phyloP scores from a whole-genome alignment of 1,284 basidiomycete genomes.

The Trametes versicolor region DNA sequence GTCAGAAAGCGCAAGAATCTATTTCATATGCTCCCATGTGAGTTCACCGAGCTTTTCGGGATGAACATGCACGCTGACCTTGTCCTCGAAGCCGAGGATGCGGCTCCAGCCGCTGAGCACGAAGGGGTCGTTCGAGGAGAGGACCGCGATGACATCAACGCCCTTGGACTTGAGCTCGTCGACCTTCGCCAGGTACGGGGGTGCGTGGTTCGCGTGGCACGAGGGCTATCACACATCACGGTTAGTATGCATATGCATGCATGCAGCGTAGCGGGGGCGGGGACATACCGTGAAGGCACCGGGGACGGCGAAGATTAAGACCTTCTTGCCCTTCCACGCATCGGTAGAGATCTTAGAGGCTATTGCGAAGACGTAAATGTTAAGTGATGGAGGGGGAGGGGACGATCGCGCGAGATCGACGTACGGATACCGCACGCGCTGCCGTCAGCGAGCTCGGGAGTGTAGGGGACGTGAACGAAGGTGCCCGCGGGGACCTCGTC shows the following conservation, averaged over 20 bases:
- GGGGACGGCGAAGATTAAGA: slow-evolving; percentile 80
- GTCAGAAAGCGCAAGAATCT: slow-evolving; percentile 68
- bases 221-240: slow-evolving; percentile 60
- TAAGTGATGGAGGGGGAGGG: background rate
- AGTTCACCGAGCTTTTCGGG: background rate
- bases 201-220: slow-evolving; percentile 78
- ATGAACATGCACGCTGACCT: slow-evolving; percentile 50
- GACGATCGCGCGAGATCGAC: slow-evolving; percentile 42
- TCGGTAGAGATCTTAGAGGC: slow-evolving; percentile 63
- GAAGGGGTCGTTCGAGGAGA: slow-evolving; percentile 79
- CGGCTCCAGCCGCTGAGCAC: slow-evolving; percentile 84
- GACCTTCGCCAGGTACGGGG: slow-evolving; percentile 70
- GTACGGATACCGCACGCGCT: slow-evolving; percentile 73
- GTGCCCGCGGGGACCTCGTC: slow-evolving; percentile 69
- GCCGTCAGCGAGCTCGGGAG: slow-evolving; percentile 69
- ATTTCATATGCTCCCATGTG: slow-evolving; percentile 42
- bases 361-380: slow-evolving; percentile 37
- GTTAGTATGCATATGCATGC: background rate
- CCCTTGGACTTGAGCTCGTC: slow-evolving; percentile 78
- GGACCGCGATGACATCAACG: slow-evolving; percentile 73
- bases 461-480: slow-evolving; percentile 74
- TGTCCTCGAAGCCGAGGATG: slow-evolving; percentile 73
- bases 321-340: slow-evolving; percentile 85
- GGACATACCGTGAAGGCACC: slow-evolving; percentile 79
- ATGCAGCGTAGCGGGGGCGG: background rate